These are phyloP conservation scores for Huntiella moniliformis DNA, from an alignment of 2,329 filamentous ascomycete genomes.

Conservation along the genomic window DNA sequence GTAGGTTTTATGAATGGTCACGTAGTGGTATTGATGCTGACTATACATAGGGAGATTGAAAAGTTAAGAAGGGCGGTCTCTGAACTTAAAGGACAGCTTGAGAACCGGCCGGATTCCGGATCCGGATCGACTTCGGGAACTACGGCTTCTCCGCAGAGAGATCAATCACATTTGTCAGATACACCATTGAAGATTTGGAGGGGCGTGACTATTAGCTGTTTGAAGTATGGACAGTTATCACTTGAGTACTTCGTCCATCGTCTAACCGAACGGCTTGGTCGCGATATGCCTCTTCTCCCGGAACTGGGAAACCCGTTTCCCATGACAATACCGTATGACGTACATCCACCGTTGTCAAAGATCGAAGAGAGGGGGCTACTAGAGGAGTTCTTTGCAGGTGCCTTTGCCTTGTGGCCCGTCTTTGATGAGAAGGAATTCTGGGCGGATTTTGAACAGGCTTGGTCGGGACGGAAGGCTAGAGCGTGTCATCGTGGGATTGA, in stretches of 20 bases:
- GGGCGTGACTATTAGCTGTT: slow-evolving; percentile 6
- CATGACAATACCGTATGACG: no score
- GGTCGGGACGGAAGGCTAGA: background rate
- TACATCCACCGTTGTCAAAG: background rate
- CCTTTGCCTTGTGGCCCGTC: slow-evolving; percentile 2
- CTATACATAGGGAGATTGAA: slow-evolving; percentile 4
- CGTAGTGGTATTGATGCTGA: background rate
- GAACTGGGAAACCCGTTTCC: slow-evolving; percentile 1
- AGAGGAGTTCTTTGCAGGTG: slow-evolving; percentile 1
- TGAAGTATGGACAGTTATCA: slow-evolving; percentile 8
- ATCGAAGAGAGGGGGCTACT: background rate
- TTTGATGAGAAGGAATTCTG: slow-evolving; percentile 4
- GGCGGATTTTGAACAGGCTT: background rate
- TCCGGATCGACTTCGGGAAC: background rate
- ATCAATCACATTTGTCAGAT: background rate
- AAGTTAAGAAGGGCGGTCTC: slow-evolving; percentile 5
- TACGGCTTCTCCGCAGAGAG: no score
- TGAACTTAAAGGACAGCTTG: background rate
- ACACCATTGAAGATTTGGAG: slow-evolving; percentile 7
- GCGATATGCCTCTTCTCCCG: slow-evolving; percentile 3
- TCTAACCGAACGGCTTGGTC: slow-evolving; percentile 1
- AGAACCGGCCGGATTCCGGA: background rate
- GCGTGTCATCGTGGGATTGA: slow-evolving; percentile 1
- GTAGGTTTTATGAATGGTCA: background rate
- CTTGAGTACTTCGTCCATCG: slow-evolving; percentile 7